These are phyloP conservation scores for Clohesyomyces aquaticus DNA, from an alignment of 495 filamentous ascomycete species.

Conservation along the genomic window DNA sequence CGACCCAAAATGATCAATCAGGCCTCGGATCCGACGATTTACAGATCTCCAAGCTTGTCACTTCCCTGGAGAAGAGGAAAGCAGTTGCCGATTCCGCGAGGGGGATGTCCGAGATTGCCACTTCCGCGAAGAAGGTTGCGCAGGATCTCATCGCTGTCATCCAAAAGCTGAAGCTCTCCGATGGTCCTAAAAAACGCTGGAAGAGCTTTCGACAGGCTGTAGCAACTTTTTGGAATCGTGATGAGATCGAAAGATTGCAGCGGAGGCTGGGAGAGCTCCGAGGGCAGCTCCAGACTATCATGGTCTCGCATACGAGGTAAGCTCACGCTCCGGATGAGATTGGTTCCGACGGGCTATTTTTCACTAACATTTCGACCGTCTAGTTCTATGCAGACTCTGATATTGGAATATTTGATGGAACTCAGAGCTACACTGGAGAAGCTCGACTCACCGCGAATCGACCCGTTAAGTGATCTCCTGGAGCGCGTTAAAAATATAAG, in stretches of 20 bases:
- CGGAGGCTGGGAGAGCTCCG: neutral
- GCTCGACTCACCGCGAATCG: no score
- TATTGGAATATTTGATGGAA: no score
- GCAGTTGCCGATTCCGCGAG: neutral
- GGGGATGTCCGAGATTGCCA: neutral
- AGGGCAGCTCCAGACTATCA: neutral
- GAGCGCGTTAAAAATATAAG: no score
- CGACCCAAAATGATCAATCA: neutral
- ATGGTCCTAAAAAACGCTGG: neutral
- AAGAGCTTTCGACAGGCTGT: conserved; percentile 9
- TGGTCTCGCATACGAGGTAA: conserved; percentile 5
- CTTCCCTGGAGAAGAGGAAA: no score
- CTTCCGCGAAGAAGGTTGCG: neutral
- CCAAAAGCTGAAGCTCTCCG: neutral
- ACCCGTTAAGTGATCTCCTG: no score
- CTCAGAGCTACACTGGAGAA: no score
- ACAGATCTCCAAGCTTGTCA: no score
- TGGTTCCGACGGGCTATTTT: neutral
- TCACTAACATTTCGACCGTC: no score
- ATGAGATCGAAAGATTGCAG: conserved; percentile 5
- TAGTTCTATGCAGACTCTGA: no score
- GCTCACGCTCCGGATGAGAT: neutral
- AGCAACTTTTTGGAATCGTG: conserved; percentile 2
- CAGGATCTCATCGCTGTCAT: conserved; percentile 1
- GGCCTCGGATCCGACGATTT: no score